phyloP scores from a whole-genome alignment of 2,329 filamentous ascomycete genomes.

The Pestalotiopsis fici region DNA sequence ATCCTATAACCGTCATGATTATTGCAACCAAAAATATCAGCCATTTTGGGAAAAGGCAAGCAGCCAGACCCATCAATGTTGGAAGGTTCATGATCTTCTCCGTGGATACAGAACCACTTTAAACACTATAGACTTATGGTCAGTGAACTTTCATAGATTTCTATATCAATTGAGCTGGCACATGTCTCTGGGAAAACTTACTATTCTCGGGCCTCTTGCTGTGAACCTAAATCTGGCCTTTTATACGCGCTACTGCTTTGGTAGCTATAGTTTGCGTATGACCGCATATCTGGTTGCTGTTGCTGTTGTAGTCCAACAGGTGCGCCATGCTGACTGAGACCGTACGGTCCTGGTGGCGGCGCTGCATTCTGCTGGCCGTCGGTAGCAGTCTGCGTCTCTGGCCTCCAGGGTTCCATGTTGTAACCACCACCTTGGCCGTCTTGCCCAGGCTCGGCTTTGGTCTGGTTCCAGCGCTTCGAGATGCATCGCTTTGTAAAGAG shows the following conservation, averaged over 20 bases:
- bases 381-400: slow-evolving; percentile 1
- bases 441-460: slow-evolving; percentile 22
- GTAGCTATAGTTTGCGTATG: background rate
- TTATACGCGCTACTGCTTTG: background rate
- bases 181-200: background rate
- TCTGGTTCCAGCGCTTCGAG: slow-evolving; percentile 26
- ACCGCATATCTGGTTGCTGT: background rate
- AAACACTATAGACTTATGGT: too few relatives aligned
- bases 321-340: background rate
- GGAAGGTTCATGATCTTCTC: too few relatives aligned
- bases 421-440: slow-evolving; percentile 17
- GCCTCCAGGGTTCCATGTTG: slow-evolving; percentile 26
- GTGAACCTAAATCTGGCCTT: background rate
- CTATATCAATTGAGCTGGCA: background rate
- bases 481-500: slow-evolving; percentile 37
- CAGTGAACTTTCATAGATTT: background rate
- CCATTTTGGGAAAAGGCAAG: too few relatives aligned
- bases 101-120: too few relatives aligned
- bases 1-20: too few relatives aligned
- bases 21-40: too few relatives aligned
- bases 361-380: background rate
- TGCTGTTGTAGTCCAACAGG: background rate
- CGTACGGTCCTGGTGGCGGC: background rate
- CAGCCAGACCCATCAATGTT: too few relatives aligned
- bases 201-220: slow-evolving; percentile 9